phyloP scores from a whole-genome alignment of 345 rosid species.

The thale cress (Arabidopsis thaliana) region DNA sequence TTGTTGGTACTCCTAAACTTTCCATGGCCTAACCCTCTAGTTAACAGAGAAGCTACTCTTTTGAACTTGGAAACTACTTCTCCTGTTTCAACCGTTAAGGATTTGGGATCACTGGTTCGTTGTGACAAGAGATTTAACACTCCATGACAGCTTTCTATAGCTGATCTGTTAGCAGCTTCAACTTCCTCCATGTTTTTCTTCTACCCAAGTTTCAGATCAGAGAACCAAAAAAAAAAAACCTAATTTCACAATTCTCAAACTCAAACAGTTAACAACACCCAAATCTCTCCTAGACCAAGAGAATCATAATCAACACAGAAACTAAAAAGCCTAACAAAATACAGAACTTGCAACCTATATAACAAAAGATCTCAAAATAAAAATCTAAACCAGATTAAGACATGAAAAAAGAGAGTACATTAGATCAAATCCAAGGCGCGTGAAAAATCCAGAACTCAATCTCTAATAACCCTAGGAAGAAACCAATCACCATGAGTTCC shows the following conservation, averaged over 20 bases:
- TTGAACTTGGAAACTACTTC: conserved; percentile 62
- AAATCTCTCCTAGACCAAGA: conserved; percentile 12
- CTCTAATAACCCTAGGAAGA: conserved; percentile 7
- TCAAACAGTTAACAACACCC: conserved; percentile 32
- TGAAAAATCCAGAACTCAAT: conserved; percentile 33
- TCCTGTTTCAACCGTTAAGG: conserved; percentile 54
- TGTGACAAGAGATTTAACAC: conserved; percentile 58
- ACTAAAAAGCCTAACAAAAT: background rate
- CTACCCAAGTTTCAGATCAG: conserved; percentile 22
- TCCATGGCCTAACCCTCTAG: conserved; percentile 52
- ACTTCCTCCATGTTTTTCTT: conserved; percentile 51
- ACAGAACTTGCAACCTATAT: conserved; percentile 13
- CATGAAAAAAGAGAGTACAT: conserved; percentile 5
- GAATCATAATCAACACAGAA: conserved; percentile 23
- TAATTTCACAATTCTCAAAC: conserved; percentile 14
- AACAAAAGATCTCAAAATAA: conserved; percentile 23
- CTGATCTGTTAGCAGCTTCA: conserved; percentile 61
- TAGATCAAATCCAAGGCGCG: conserved; percentile 34
- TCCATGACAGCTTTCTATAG: conserved; percentile 60
- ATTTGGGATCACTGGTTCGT: conserved; percentile 52
- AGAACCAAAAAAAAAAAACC: background rate
- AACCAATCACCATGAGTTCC: conserved; percentile 37
- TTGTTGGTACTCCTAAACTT: conserved; percentile 58
- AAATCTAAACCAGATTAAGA: conserved; percentile 22
- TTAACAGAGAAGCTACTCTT: conserved; percentile 65